Conservation (phyloP, 1,139 yeast species). For the Zygosaccharomyces sapae region DNA sequence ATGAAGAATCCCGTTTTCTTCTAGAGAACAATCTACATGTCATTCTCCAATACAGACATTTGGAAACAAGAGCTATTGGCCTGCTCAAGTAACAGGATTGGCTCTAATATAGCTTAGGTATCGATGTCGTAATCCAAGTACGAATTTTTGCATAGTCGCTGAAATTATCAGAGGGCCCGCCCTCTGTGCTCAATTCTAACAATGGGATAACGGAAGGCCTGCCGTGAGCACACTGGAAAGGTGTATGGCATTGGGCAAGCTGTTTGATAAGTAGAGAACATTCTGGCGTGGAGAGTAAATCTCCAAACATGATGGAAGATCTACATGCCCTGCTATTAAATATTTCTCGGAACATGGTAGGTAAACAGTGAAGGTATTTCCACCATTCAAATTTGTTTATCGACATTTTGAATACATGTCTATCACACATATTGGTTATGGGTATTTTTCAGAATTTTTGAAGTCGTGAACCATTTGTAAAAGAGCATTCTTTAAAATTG, state of each 20-base stretch:
- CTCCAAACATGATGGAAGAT: conserved; percentile 72
- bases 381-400: conserved; percentile 32
- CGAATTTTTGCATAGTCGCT: not conserved
- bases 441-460: conserved; percentile 24
- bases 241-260: conserved; percentile 50
- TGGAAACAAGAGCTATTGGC: conserved; percentile 7
- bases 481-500: conserved; percentile 38
- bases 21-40: conserved; percentile 9
- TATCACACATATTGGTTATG: conserved; percentile 4
- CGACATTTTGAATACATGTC: not conserved
- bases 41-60: conserved; percentile 11
- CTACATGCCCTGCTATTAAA: conserved; percentile 68
- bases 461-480: conserved; percentile 46
- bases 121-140: conserved; percentile 10
- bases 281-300: conserved; percentile 41
- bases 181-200: conserved; percentile 21
- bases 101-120: not conserved
- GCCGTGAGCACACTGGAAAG: conserved; percentile 87
- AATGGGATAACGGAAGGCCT: conserved; percentile 70
- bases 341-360: conserved; percentile 46
- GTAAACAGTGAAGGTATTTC: conserved; percentile 40
- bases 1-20: conserved; percentile 11
- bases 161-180: not conserved
- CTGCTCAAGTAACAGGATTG: not conserved
- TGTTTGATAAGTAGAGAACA: conserved; percentile 44